Evolutionary conservation across 2,329 filamentous ascomycete genomes (phyloP).

Genomic region (Alternaria incomplexa): DNA sequence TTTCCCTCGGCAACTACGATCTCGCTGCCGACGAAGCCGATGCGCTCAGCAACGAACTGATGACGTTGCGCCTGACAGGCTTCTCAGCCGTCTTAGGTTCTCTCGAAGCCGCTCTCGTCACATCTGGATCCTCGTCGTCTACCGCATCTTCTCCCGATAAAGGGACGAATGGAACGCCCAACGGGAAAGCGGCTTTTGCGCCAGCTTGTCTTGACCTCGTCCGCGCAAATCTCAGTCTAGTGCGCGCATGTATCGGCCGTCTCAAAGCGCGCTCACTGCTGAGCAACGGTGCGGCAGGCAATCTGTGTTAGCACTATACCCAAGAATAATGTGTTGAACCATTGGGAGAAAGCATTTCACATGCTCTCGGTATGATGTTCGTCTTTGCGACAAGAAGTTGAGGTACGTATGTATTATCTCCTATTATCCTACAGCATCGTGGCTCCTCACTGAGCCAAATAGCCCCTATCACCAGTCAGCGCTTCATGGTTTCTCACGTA

Average conservation of each 20-base stretch:
- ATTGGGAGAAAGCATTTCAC: neutral
- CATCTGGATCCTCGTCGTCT: neutral
- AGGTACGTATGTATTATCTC: neutral
- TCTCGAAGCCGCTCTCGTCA: conserved; percentile 11
- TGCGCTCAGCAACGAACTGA: conserved; percentile 16
- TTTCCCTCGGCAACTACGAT: conserved; percentile 14
- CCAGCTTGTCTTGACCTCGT: conserved; percentile 11
- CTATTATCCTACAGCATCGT: neutral
- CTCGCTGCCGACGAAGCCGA: conserved; percentile 14
- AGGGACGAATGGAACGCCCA: neutral
- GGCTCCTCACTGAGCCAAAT: conserved; percentile 2
- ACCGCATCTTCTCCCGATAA: conserved; percentile 1
- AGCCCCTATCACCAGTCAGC: conserved; percentile 1
- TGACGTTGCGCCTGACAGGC: conserved; percentile 12
- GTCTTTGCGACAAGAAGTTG: neutral
- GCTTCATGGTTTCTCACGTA: neutral
- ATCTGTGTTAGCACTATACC: neutral
- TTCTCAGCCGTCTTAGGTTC: conserved; percentile 13
- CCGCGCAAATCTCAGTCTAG: conserved; percentile 9
- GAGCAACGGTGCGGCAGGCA: neutral
- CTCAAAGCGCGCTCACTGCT: conserved; percentile 10
- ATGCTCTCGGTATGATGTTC: neutral
- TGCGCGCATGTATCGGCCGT: conserved; percentile 10
- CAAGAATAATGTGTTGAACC: neutral
- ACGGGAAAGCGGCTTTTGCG: neutral